These are phyloP conservation scores for Backusella macrospora DNA, from an alignment of 192 early-diverging fungal genomes.

Conservation along the genomic window DNA sequence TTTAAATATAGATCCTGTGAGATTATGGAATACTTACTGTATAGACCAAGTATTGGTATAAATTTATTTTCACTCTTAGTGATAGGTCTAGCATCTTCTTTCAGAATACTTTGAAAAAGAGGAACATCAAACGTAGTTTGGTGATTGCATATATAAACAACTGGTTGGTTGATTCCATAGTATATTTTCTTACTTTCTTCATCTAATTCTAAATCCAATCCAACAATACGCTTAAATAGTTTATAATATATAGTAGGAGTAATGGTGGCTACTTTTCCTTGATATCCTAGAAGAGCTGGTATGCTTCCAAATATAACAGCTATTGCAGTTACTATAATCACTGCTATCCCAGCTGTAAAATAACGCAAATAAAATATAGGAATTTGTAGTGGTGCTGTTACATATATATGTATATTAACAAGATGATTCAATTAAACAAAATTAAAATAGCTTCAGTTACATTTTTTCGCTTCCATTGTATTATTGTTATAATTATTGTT, in stretches of 20 bases:
- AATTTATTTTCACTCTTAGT: background rate
- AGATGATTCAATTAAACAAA: too few species aligned
- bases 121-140: background rate
- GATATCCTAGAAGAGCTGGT: background rate
- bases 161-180: background rate
- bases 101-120: background rate
- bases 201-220: background rate
- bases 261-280: background rate
- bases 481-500: too few species aligned
- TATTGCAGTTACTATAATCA: background rate
- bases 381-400: background rate
- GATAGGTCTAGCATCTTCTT: background rate
- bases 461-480: too few species aligned
- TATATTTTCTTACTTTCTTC: background rate
- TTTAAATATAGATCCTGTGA: too few species aligned
- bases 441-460: too few species aligned
- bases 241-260: background rate
- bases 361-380: background rate
- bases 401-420: too few species aligned
- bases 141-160: background rate
- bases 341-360: background rate
- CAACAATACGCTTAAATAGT: background rate
- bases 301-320: background rate
- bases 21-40: background rate
- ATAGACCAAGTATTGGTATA: background rate